Percentiles rank a stretch among this genome's conserved stretches.
Evolutionary conservation across 306 rosid genomes (phyloP).

Genomic region (Carpinus fangiana): DNA sequence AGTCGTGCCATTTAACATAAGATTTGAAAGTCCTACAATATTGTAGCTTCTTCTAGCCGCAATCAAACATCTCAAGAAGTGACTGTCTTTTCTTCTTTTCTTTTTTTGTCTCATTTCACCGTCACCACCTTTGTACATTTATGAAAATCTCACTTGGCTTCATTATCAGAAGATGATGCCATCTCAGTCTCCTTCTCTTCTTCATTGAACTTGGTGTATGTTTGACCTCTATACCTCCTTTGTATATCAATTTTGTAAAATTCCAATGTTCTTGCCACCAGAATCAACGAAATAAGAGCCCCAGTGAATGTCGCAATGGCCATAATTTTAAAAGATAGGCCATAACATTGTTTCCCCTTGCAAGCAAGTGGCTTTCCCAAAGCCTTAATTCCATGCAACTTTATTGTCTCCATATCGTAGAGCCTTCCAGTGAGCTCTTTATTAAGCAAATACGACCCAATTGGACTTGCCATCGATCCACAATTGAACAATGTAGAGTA

Average conservation of each 20-base stretch:
- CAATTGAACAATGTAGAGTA: slow-evolving; percentile 50
- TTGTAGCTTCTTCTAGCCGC: too few relatives aligned
- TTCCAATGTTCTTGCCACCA: background rate
- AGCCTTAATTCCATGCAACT: slow-evolving; percentile 27
- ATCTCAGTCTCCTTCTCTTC: background rate
- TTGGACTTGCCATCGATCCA: slow-evolving; percentile 46
- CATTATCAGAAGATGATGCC: background rate
- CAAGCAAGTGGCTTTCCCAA: slow-evolving; percentile 30
- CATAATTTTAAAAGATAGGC: slow-evolving; percentile 30
- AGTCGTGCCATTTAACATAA: too few relatives aligned
- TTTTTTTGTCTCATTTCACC: too few relatives aligned
- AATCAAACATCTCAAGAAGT: too few relatives aligned
- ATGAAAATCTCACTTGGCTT: background rate
- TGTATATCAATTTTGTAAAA: background rate
- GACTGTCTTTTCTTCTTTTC: too few relatives aligned
- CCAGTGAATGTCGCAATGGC: slow-evolving; percentile 35
- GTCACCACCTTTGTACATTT: too few relatives aligned
- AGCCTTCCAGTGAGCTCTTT: slow-evolving; percentile 36
- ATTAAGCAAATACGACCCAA: slow-evolving; percentile 43
- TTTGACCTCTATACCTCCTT: background rate
- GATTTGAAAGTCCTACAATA: too few relatives aligned
- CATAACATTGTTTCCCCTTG: slow-evolving; percentile 28
- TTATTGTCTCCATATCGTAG: slow-evolving; percentile 38
- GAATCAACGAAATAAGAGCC: slow-evolving; percentile 18
- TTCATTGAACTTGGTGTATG: background rate